Base-by-base conservation (phyloP, 441 rosid species). In the Hura crepitans region DNA sequence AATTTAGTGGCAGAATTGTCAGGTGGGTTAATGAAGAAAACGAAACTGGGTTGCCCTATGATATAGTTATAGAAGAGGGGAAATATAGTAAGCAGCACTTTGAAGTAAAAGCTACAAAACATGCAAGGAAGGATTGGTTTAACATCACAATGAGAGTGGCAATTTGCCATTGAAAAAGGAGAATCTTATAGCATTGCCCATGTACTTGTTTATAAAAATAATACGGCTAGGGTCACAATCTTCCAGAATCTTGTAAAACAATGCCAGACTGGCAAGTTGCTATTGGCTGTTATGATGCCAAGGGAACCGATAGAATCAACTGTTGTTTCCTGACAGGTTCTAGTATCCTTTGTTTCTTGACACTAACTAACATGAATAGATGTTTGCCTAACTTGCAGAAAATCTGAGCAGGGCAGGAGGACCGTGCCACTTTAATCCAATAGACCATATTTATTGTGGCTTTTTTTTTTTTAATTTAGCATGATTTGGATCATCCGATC, bases 51-150 rank as follows among this genome's bases (percentile, higher is more conserved):
- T 78, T 85, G 71, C 99, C 97, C 30, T 95, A 85, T 49, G 97
- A 95, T 81, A 82, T 95, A 55, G 60, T 92, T 56, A 73, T 90
- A 10, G 85, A 78, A 63, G 88, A 88, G 61, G 78, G 72, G 42
- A 77, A 72, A 77, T 79, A 75, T 68, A 39, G 33, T 54, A 73
- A 61, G 39, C 83, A 86, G 68, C 92, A 89, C 57, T 71, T 92
- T n/a, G 99, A 95, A 81, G 99, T 95, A 45, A 95, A 95, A 81
- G 87, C 99, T 12, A 92, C 99, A 4, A 83, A 54, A 49, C 89
- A 89, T 33, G 80, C 79, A 2, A 76, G 80, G 71, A 95, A 92
- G 78, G 95, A 95, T 73, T 88, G 89, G 93, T 95, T 92, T 85
- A 73, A 72, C 33, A 85, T 95, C 74, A 65, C 99, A 59, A 77